These are phyloP conservation scores for Pleurotus tuber-regium DNA, from an alignment of 768 basidiomycete genomes.

Conservation along the genomic window DNA sequence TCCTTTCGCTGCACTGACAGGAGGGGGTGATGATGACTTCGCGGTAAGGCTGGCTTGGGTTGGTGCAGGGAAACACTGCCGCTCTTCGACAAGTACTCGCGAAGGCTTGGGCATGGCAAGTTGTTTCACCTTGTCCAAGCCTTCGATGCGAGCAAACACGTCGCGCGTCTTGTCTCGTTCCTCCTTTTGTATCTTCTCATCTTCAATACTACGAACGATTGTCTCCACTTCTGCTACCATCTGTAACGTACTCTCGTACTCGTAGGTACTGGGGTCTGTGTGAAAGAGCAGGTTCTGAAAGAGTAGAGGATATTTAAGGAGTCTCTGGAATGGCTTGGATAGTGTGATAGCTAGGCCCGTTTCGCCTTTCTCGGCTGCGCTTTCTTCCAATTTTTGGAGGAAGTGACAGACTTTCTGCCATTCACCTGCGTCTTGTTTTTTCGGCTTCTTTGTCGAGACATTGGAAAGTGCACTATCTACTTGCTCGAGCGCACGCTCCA, in stretches of 20 bases:
- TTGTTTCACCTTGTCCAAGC: conserved; percentile 90
- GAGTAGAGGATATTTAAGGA: conserved; percentile 94
- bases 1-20: conserved; percentile 47
- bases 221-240: conserved; percentile 98
- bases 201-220: conserved; percentile 95
- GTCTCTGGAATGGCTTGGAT: conserved; percentile 94
- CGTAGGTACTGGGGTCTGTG: conserved; percentile 95
- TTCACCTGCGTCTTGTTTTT: conserved; percentile 77
- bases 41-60: conserved; percentile 24
- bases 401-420: conserved; percentile 77
- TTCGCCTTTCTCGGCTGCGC: conserved; percentile 84
- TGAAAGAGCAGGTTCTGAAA: conserved; percentile 97
- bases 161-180: conserved; percentile 95
- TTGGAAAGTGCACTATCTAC: conserved; percentile 78
- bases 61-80: conserved; percentile 41
- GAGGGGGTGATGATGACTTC: conserved; percentile 41
- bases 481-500: conserved; percentile 87
- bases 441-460: conserved; percentile 68
- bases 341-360: conserved; percentile 93
- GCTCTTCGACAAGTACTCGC: conserved; percentile 84
- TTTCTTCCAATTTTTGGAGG: conserved; percentile 74
- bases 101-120: conserved; percentile 89
- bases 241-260: conserved; percentile 93
- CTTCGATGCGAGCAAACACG: conserved; percentile 94
- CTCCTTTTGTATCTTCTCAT: conserved; percentile 96